Evolutionary conservation across 1,284 basidiomycete genomes (phyloP).

Genomic region (Kwoniella shivajii): DNA sequence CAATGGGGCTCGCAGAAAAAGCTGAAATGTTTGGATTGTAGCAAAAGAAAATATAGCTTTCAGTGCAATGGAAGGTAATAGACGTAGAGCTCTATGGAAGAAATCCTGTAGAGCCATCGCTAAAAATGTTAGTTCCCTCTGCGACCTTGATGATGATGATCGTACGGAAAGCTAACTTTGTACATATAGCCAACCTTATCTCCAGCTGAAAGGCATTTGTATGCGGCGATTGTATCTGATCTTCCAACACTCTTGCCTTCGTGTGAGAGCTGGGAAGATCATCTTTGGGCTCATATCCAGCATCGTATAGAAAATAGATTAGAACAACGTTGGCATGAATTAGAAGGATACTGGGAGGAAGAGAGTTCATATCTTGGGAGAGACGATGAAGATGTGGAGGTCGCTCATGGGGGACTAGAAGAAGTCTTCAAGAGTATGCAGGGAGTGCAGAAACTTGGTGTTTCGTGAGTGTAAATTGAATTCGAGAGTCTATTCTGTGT

Average conservation of each 20-base stretch:
- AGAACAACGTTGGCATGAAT: conserved; percentile 46
- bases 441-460: conserved; percentile 34
- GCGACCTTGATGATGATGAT: not conserved
- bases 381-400: conserved; percentile 39
- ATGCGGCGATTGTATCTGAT: conserved; percentile 86
- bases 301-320: conserved; percentile 71
- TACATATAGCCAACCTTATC: conserved; percentile 65
- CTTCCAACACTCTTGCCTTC: conserved; percentile 71
- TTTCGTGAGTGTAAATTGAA: conserved; percentile 50
- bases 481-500: too few relatives aligned
- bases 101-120: conserved; percentile 76
- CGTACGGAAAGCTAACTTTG: not conserved
- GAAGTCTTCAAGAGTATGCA: conserved; percentile 50
- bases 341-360: conserved; percentile 53
- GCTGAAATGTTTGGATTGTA: not conserved
- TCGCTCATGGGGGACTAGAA: conserved; percentile 41
- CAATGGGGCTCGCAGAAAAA: not conserved
- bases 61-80: conserved; percentile 61
- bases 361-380: conserved; percentile 32
- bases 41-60: conserved; percentile 14
- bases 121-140: conserved; percentile 62
- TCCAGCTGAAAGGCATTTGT: conserved; percentile 76
- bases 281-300: conserved; percentile 88
- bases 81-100: conserved; percentile 79
- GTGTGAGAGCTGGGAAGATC: conserved; percentile 89